Percentiles rank a stretch among this genome's conserved stretches.
Conservation (phyloP, 2,329 filamentous ascomycete genomes). For the Cryoendolithus antarcticus region DNA sequence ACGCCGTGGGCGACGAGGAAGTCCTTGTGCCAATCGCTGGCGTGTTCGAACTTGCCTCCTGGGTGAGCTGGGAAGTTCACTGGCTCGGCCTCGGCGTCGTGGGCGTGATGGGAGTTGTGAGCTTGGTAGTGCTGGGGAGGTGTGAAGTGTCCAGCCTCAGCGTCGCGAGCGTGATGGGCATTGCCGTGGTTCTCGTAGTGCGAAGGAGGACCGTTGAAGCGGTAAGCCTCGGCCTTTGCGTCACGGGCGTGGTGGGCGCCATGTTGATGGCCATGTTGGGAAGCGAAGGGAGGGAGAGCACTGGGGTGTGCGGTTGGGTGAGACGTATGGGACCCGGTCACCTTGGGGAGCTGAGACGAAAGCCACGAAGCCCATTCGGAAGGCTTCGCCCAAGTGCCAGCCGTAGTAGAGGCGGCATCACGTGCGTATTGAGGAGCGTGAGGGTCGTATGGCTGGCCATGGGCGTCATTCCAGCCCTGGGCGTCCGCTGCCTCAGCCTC, state of each 20-base stretch:
- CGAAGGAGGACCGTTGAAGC: not conserved
- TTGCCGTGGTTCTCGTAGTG: not conserved
- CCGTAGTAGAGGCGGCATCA: slow-evolving; percentile 1
- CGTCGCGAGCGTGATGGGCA: not conserved
- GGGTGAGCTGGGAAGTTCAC: not conserved
- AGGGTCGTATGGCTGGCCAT: not conserved
- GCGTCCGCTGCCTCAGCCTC: slow-evolving; percentile 1
- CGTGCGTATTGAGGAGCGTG: too few species aligned
- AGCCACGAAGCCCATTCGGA: not conserved
- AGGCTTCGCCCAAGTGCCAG: not conserved
- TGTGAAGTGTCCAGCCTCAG: not conserved
- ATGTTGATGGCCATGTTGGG: not conserved
- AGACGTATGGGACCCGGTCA: not conserved
- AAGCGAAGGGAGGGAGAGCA: not conserved
- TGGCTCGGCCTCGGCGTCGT: not conserved
- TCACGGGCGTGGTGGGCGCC: not conserved
- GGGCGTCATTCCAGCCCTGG: not conserved
- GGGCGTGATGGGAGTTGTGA: not conserved
- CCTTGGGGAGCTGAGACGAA: not conserved
- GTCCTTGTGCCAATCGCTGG: not conserved
- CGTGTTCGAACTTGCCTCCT: not conserved
- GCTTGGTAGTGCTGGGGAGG: not conserved
- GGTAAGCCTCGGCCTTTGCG: not conserved
- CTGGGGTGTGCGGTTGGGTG: not conserved
- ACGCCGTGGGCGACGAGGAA: slow-evolving; percentile 3